A percentile compares a stretch with the other conserved stretches of the same genome.
phyloP scores from a whole-genome alignment of 1,139 yeast species.

The Protomyces macrosporus region DNA sequence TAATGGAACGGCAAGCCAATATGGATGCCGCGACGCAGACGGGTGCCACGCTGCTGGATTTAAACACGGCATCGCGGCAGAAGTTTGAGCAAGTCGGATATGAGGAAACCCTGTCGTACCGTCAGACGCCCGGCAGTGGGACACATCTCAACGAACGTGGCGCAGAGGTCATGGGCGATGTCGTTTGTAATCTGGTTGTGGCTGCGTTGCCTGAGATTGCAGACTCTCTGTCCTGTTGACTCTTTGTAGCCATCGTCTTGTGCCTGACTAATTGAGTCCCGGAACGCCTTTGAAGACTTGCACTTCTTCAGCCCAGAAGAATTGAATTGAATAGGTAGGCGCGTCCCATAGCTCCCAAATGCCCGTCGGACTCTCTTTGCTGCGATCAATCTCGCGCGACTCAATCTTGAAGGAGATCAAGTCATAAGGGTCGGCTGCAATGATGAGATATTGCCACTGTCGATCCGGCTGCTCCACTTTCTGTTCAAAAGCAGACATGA shows the following conservation, averaged over 20 bases:
- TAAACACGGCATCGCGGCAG: not conserved
- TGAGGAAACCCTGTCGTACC: not conserved
- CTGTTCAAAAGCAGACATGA: conserved; percentile 73
- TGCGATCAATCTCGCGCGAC: conserved; percentile 50
- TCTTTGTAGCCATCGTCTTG: too few species aligned
- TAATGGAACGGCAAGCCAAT: not conserved
- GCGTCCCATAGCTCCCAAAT: conserved; percentile 70
- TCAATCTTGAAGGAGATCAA: conserved; percentile 68
- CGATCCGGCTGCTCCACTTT: conserved; percentile 45
- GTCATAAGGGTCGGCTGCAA: conserved; percentile 81
- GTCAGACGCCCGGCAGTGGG: not conserved
- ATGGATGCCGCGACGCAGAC: not conserved
- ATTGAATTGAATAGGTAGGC: conserved; percentile 63
- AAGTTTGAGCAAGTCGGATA: not conserved
- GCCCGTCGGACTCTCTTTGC: conserved; percentile 38
- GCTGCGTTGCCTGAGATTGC: not conserved
- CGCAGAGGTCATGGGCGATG: not conserved
- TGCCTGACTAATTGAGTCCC: conserved; percentile 4
- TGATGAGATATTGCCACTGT: conserved; percentile 58
- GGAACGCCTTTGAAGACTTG: conserved; percentile 30
- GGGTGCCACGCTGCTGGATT: not conserved
- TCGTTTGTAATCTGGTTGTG: not conserved
- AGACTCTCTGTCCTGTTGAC: not conserved
- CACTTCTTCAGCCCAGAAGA: conserved; percentile 46
- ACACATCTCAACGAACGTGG: not conserved